Evolutionary conservation across 1,139 yeast species (phyloP), one percentile per base, ranked within the genome.

Genomic region (Oligophagozyma castellii): DNA sequence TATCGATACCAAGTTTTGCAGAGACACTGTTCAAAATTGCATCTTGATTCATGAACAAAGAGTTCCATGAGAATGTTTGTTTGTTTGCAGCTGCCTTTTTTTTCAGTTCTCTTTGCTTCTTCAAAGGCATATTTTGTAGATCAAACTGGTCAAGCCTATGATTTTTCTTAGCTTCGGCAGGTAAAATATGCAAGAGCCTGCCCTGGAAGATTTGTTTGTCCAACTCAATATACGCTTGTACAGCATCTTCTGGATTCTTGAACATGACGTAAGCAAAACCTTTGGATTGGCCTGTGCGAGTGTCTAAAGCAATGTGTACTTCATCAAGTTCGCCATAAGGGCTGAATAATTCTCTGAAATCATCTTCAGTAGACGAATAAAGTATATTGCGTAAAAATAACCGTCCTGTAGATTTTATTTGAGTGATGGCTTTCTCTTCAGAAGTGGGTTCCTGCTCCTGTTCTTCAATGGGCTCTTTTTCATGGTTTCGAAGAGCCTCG

Each of bases 141-240:
- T 84, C 96, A 54, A 80, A 83, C 47, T 89, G 98, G 52, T 83
- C 95, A 28, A 89, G 58, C 32, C 72, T 63, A 47, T 79, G 92
- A 34, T 69, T 69, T 39, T 83, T 80, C 56, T 83, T 84, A 33
- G 70, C 70, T 31, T 81, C 76, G 2, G 78, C 95, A 4, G 95
- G 89, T 32, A 92, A 59, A 35, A 92, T 78, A 56, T 89, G 98
- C 31, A 89, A 58, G 32, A 92, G 63, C 43, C 99, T 72, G 31
- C 99, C 98, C 57, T 89, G 96, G 61, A 81, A 89, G 48, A 83
- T 78, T 46, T 80, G 77, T 47, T 84, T 84, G 53, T 89, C 98
- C 32, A 86, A 60, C 7, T 65, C 67, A 28, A 65, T 57, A 50
- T 63, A 86, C 0, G 96, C 96, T 18, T 59, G 50, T 1, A 77